These are phyloP conservation scores for Tricholomella constricta DNA, from an alignment of 768 basidiomycete species.

Conservation along the genomic window DNA sequence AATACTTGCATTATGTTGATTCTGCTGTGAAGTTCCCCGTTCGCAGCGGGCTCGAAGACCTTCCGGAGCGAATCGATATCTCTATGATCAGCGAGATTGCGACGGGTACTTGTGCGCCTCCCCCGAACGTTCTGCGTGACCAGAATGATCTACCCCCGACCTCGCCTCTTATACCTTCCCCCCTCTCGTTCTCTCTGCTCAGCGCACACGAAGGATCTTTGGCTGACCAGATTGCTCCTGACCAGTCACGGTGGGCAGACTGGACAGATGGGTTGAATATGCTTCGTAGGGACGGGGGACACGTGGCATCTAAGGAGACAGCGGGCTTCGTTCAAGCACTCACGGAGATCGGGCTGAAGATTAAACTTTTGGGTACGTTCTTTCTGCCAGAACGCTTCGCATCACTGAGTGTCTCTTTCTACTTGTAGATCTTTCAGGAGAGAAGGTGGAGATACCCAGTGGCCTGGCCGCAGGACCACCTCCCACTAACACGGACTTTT, in stretches of 20 bases:
- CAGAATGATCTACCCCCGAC: constrained; percentile 58
- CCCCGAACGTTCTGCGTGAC: constrained; percentile 64
- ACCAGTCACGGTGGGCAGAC: constrained; percentile 83
- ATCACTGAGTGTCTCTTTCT: constrained; percentile 6
- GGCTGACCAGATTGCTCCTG: constrained; percentile 78
- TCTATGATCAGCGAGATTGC: constrained; percentile 78
- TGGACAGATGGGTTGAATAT: constrained; percentile 95
- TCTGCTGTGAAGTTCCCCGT: constrained; percentile 78
- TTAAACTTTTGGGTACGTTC: constrained; percentile 78
- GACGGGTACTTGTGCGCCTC: constrained; percentile 70
- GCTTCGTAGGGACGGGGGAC: constrained; percentile 78
- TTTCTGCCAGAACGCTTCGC: not conserved
- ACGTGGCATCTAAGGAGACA: constrained; percentile 83
- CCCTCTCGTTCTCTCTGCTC: constrained; percentile 77
- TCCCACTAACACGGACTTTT: constrained; percentile 80
- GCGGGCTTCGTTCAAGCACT: constrained; percentile 83
- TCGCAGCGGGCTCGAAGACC: constrained; percentile 80
- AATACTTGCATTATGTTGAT: constrained; percentile 86
- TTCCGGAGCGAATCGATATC: constrained; percentile 85
- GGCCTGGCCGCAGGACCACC: constrained; percentile 77
- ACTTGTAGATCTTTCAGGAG: constrained; percentile 76
- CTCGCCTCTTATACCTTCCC: constrained; percentile 57
- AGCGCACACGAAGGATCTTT: constrained; percentile 70
- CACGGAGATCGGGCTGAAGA: constrained; percentile 90
- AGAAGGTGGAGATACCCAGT: constrained; percentile 87